A percentile compares a stretch with the other conserved stretches of the same genome.
phyloP scores from a whole-genome alignment of 495 filamentous ascomycete genomes.

The Neurospora intermedia region DNA sequence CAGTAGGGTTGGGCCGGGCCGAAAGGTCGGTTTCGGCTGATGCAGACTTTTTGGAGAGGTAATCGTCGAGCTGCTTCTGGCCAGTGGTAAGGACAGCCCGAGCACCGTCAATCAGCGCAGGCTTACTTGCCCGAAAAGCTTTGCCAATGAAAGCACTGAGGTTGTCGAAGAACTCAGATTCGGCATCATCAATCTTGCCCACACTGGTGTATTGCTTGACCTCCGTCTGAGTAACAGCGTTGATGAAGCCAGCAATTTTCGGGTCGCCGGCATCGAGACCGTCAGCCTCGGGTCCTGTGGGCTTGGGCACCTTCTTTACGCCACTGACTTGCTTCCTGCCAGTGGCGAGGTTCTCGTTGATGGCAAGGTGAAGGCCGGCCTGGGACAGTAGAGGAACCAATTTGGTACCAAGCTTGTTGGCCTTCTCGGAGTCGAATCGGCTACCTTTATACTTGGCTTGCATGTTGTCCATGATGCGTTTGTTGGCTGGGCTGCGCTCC shows the following conservation, averaged over 20 bases:
- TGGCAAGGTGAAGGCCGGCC: not conserved
- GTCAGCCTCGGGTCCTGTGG: no score
- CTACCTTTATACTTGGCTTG: not conserved
- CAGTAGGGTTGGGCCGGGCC: not conserved
- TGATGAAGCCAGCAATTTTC: not conserved
- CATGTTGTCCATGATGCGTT: not conserved
- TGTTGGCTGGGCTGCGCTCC: not conserved
- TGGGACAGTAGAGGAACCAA: not conserved
- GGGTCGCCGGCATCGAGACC: no score
- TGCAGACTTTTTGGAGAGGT: not conserved
- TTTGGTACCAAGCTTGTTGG: not conserved
- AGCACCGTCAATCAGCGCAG: not conserved
- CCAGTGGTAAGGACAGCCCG: not conserved
- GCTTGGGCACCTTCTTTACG: not conserved
- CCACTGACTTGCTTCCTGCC: not conserved
- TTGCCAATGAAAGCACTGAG: not conserved
- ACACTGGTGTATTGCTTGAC: not conserved
- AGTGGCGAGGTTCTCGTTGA: not conserved
- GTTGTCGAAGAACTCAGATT: not conserved
- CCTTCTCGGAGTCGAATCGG: not conserved
- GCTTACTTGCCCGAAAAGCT: not conserved
- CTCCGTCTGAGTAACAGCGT: not conserved
- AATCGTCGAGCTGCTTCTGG: not conserved
- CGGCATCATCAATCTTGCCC: not conserved
- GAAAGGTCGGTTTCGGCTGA: not conserved